Base-by-base conservation (phyloP, 2,329 filamentous ascomycete species). In the Ophiostoma perfectum region DNA sequence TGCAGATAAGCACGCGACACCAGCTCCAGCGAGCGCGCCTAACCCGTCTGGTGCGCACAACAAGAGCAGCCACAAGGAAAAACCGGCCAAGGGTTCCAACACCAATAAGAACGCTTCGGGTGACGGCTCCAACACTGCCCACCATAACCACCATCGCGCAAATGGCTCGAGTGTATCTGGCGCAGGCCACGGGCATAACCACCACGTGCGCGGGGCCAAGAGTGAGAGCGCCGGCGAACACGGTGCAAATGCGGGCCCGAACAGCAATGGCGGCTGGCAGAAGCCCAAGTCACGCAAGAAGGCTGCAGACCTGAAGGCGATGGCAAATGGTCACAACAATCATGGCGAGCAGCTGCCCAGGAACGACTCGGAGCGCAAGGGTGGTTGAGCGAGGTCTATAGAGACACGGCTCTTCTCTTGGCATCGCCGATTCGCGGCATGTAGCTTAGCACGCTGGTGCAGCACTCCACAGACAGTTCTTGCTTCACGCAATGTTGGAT, bases 301-400 rank as follows among this genome's bases (percentile, higher is more conserved):
- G 76, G 79, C 77, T 2, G 73, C 73, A n/a, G 81, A 84, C 14
- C 74, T 77, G 68, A 87, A 86, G 74, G 80, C 80, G 73, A 75
- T 77, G 64, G 75, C 75, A 7, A 82, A 81, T 68, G 78, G 77
- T 9, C 68, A 69, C 39, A 65, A 75, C 36, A 74, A 78, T 6
- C 80, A 81, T 41, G 79, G 80, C 70, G 86, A 89, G 75, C 81
- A 82, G 74, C 78, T 78, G 27, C 87, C 87, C 2, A 85, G 82
- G 76, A 82, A 86, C 67, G 83, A 84, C 12, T 83, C 82, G 1
- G 86, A 89, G 70, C 83, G 87, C 69, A 89, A 88, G 73, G 87
- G 87, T 2, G 87, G 87, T 65, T 89, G 80, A 83, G 55, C 5
- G 1, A n/a, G 52, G 8, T 11, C 39, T 18, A n/a, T 16, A 11